Base-by-base conservation (phyloP, 768 basidiomycete species). In the Boletus rubropictus region DNA sequence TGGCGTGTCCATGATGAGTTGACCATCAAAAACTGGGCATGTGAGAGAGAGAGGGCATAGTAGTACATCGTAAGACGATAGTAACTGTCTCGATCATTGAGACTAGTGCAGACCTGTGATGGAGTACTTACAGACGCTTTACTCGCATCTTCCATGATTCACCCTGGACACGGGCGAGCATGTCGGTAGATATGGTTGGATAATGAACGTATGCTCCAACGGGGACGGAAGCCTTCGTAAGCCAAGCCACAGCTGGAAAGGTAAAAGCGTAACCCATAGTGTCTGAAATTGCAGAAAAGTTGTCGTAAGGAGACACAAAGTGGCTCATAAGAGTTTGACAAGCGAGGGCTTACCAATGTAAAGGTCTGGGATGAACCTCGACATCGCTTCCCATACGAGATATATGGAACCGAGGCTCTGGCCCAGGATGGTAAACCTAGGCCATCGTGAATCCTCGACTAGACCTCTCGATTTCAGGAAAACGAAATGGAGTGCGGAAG, bases 181-280 rank as follows among this genome's bases (percentile, higher is more conserved):
- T 98, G 54, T 92, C 84, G 7, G 86, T 86, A 60, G 89, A 92
- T 61, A 99, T 95, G 7, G 89, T 96, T 1, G 96, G 96, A 61
- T 96, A 99, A 65, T 99, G 96, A 9, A 92, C 81, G 57, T 98
- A 99, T 24, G 92, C 87, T 8, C 87, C 92, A 20, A 95, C 76
- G 3, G 88, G 83, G 33, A 90, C 74, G 14, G 72, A 62, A 14
- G 79, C 75, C 38, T 55, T 54, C 17, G 65, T 65, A 2, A 95
- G 59, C 42, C 80, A 66, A 1, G 78, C 68, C 7, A 93, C 82
- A 25, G 87, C 69, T 15, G 85, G 90, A 64, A 89, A 92, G 2
- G 91, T 90, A 61, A 97, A 97, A 0, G 93, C 92, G 57, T 93
- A 96, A 24, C 96, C 96, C 94, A 98, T 98, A 0, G 93, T 91